Evolutionary conservation across 2,329 filamentous ascomycete species (phyloP), one percentile per base, ranked within the genome.

Genomic region (Aspergillus clavatus): DNA sequence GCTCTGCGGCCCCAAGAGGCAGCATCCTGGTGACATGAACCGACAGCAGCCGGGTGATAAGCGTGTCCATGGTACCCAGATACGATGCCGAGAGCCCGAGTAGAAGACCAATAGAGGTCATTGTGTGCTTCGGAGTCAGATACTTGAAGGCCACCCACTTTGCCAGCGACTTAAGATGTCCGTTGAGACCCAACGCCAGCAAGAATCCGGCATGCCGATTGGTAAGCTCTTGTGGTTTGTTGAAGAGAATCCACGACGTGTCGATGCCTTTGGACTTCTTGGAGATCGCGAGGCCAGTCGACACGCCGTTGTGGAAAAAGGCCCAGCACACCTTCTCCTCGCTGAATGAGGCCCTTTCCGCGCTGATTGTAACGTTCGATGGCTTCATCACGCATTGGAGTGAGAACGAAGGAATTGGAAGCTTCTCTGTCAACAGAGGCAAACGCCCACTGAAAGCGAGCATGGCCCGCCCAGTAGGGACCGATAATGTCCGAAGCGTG

Each of bases 131-230:
- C 1, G 93, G 91, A 0, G 93, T 98, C n/a, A 98, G 74, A 57
- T 98, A 98, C 62, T 96, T 97, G 78, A 97, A 98, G 7, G 90
- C 91, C 35, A 98, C 85, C 91, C 93, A 98, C 72, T 97, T 97
- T 2, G 93, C 93, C 22, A 98, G 80, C 6, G 83, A 86, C 56
- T 88, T 93, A n/a, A 98, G 74, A 69, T 98, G 94, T 0, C 93
- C 94, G 57, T 96, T 96, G 19, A 98, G 74, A 3, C 93, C 93
- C 4, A 98, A 76, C 4, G 89, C 93, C 0, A 98, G 76, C 35
- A 98, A 71, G 52, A 98, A 93, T 0, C 93, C 93, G 23, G 93
- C 94, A 65, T 98, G 93, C n/a, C 93, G 81, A 62, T 97, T 96
- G 52, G 86, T 96, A 11, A 96, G 77, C 42, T 98, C 93, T 28